These are phyloP conservation scores for Escovopsis sp. DNA, from an alignment of 2,329 filamentous ascomycete genomes.

Conservation along the genomic window DNA sequence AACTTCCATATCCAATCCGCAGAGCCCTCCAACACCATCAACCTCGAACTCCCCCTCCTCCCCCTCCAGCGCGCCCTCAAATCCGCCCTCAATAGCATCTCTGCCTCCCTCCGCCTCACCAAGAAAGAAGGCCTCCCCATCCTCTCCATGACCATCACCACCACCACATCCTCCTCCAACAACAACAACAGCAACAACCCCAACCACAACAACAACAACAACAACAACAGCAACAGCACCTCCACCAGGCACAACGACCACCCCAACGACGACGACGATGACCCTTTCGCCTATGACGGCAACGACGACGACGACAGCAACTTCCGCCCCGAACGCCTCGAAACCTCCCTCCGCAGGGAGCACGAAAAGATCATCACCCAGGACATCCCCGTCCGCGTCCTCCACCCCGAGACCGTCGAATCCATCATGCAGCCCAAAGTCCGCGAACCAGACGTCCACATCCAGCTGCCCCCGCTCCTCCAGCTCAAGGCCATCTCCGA, in stretches of 20 bases:
- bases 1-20: slow-evolving; percentile 75
- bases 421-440: slow-evolving; percentile 86
- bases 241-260: slow-evolving; percentile 16
- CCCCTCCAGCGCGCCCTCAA: slow-evolving; percentile 82
- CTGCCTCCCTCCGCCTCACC: slow-evolving; percentile 74
- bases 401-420: slow-evolving; percentile 71
- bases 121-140: slow-evolving; percentile 83
- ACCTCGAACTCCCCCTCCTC: slow-evolving; percentile 84
- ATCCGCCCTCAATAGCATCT: slow-evolving; percentile 67
- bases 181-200: slow-evolving; percentile 42
- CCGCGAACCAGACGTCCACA: slow-evolving; percentile 85
- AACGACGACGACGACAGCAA: slow-evolving; percentile 30
- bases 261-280: slow-evolving; percentile 16
- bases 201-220: slow-evolving; percentile 36
- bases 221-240: slow-evolving; percentile 45
- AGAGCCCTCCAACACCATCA: slow-evolving; percentile 73
- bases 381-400: slow-evolving; percentile 85
- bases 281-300: slow-evolving; percentile 25
- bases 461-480: slow-evolving; percentile 70
- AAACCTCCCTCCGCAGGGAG: slow-evolving; percentile 46
- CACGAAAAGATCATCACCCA: slow-evolving; percentile 89
- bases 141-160: slow-evolving; percentile 78
- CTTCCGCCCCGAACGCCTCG: slow-evolving; percentile 34
- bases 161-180: slow-evolving; percentile 53
- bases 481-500: slow-evolving; percentile 92